phyloP scores from a whole-genome alignment of 2,329 filamentous ascomycete species.

The Stylonectria norvegica region DNA sequence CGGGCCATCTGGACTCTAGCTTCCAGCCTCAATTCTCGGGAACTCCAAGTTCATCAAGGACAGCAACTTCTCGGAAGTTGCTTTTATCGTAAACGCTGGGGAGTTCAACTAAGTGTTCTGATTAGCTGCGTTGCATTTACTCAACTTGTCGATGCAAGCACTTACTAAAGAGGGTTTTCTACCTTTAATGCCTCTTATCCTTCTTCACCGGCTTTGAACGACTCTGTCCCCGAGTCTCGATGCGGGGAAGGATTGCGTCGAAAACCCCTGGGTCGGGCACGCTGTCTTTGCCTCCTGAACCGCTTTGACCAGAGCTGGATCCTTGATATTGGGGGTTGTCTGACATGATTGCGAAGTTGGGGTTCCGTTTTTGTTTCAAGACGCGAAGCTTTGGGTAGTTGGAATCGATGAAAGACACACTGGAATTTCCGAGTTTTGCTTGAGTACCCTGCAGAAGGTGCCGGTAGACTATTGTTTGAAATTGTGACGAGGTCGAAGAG shows the following conservation, averaged over 20 bases:
- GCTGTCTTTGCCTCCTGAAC: conserved; percentile 6
- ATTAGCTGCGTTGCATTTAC: no score
- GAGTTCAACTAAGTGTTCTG: no score
- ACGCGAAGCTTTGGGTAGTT: no score
- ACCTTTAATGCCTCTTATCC: background rate
- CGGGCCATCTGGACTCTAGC: no score
- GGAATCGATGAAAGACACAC: background rate
- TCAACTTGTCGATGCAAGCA: no score
- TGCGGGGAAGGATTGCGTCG: conserved; percentile 21
- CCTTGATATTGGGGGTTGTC: conserved; percentile 3
- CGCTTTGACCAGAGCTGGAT: conserved; percentile 10
- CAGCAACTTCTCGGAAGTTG: no score
- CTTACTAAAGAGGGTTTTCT: background rate
- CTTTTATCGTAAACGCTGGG: no score
- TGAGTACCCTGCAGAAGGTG: background rate
- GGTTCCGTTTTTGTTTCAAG: no score
- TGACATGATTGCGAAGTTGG: background rate
- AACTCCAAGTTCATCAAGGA: no score
- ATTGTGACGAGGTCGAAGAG: no score
- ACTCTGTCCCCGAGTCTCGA: conserved; percentile 24
- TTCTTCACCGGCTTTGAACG: conserved; percentile 1
- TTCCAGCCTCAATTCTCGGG: conserved; percentile 1
- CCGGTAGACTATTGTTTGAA: background rate
- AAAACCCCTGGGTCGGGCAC: conserved; percentile 11
- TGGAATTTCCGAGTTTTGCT: background rate